Percentiles rank a stretch among this genome's conserved stretches.
Conservation (phyloP, 2,329 filamentous ascomycete species). For the Colletotrichum sp. region DNA sequence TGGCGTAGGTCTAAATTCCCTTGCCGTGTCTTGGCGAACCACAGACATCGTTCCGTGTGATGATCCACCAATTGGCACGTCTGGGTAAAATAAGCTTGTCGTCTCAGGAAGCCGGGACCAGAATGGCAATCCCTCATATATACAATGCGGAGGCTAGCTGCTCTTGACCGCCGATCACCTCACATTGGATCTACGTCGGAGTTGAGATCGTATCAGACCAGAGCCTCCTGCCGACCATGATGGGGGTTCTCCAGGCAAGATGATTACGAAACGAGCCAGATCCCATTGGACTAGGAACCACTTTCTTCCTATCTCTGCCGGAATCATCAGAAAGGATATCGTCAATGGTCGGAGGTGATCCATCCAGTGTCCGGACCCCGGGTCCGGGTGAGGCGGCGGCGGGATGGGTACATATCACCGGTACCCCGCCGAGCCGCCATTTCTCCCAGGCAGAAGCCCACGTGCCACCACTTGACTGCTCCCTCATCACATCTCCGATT, state of each 20-base stretch:
- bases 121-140: background rate
- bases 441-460: slow-evolving; percentile 13
- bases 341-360: background rate
- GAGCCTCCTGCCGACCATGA: background rate
- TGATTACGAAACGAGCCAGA: background rate
- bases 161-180: background rate
- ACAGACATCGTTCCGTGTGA: background rate
- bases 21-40: slow-evolving; percentile 1
- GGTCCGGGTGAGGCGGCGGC: background rate
- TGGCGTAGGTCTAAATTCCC: background rate
- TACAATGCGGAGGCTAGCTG: background rate
- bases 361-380: background rate
- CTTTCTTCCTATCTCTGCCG: background rate
- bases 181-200: background rate
- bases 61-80: background rate
- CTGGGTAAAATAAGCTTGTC: no score
- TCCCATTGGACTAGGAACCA: background rate
- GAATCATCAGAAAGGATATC: background rate
- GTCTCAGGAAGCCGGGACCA: no score
- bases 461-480: background rate
- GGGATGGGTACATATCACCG: background rate
- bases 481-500: background rate
- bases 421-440: background rate
- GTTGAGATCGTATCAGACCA: background rate
- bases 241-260: background rate